Base-by-base conservation (phyloP, 2,329 filamentous ascomycete genomes). In the Aureobasidium uvarum region DNA sequence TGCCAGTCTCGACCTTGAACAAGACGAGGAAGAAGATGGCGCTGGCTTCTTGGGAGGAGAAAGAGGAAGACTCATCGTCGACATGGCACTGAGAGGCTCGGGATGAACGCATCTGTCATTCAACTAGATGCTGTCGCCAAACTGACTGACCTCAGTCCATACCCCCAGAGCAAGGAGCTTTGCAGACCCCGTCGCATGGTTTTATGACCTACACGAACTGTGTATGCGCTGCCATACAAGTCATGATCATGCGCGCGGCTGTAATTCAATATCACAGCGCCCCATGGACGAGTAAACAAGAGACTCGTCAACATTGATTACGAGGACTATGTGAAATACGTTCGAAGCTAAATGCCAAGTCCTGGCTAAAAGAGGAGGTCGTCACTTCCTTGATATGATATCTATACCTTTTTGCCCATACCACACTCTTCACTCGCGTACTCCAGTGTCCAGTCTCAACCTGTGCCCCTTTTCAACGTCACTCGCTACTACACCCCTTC, bases 1-100 rank as follows among this genome's bases (percentile, higher is more conserved):
- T 62, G 90, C 89, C 68, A 90, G 90, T 36, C 81, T 96, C 2
- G 90, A 96, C 72, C 81, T 94, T 73, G 87, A 86, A 18, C 81
- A 87, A 59, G 81, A 85, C 67, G 84, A 85, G 18, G 80, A 83
- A 1, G 81, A 82, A 23, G 86, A 86, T 31, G 85, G 68, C 31
- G 70, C 76, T 41, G 68, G 60, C 66, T 78, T 73, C 67, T 59
- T 79, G 36, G 77, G 74, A 46, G 76, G 76, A 18, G 77, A 78
- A 64, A 72, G 72, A 56, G 77, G 74, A 16, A 72, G 68, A 67
- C 69, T 69, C 55, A 70, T 78, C 56, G 76, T 77, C 28, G 74
- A 77, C 56, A 69, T 74, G 64, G 75, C 76, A 3, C 33, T 76
- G 45, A 48, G 56, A 38, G 55, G 55, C 13, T 60, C 54, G 38